Base-by-base conservation (phyloP, 192 early-diverging fungal genomes). In the Rhizophlyctis rosea region DNA sequence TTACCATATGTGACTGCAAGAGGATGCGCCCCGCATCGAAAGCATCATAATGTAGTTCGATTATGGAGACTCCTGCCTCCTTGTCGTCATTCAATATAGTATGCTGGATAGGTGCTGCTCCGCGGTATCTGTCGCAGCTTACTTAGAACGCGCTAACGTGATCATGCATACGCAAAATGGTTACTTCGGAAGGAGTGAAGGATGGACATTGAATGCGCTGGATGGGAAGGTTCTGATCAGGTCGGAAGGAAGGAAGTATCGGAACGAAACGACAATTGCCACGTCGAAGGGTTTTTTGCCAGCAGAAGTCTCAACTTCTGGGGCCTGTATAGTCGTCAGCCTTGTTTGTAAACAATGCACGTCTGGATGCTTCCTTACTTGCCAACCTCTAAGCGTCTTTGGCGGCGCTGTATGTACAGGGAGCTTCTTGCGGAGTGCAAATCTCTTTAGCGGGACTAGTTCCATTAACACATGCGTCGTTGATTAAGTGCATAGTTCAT, bases 201-300 rank as follows among this genome's bases (percentile, higher is more conserved):
- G 95, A 62, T 98, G 95, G 3, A 95, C 84, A 66, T 98, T 98
- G 34, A 97, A 68, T 11, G 88, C 87, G 25, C 84, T 88, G 30
- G 72, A 63, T 4, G 69, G 77, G 65, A 96, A 91, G 1, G 74
- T 58, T 1, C 70, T 59, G 50, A 96, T 86, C n/a, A 98, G 70
- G 28, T 76, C 34, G n/a, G 67, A 51, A 1, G 95, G 88, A 25
- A 98, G 62, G 60, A 96, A 94, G 62, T 87, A 90, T 4, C 95
- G 93, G 81, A 96, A 98, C 0, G 93, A 95, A 0, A 95, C 90
- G n/a, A 95, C 93, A 0, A 95, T 76, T 5, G 89, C 95, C 34
- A 98, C 72, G 71, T 94, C 90, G 67, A 86, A 95, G 3, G 50
- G 52, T n/a, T 31, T 27, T 3, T 36, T n/a, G 25, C 44, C 25